These are phyloP conservation scores for Didymella keratinophila DNA, from an alignment of 2,329 filamentous ascomycete genomes.

Conservation along the genomic window DNA sequence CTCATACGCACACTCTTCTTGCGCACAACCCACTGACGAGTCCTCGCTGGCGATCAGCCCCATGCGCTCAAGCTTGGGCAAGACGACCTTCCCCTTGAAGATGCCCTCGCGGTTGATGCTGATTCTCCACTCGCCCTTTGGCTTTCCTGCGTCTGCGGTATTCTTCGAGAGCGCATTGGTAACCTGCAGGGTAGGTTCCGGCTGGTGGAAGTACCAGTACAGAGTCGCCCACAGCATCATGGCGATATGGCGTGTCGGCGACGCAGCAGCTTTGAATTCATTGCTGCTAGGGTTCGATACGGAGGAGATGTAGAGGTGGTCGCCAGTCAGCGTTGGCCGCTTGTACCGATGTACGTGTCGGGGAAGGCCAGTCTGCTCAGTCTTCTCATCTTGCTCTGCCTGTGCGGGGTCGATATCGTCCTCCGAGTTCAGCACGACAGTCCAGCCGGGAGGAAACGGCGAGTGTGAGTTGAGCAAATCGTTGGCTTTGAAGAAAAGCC, in stretches of 20 bases:
- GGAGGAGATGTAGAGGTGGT: slow-evolving; percentile 89
- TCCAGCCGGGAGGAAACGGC: slow-evolving; percentile 87
- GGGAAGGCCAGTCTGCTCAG: slow-evolving; percentile 38
- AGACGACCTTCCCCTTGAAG: slow-evolving; percentile 79
- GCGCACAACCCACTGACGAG: slow-evolving; percentile 73
- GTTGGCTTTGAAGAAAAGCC: slow-evolving; percentile 85
- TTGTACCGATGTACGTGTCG: slow-evolving; percentile 70
- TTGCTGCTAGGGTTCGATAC: slow-evolving; percentile 82
- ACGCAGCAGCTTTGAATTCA: slow-evolving; percentile 81
- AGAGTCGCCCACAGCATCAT: slow-evolving; percentile 97
- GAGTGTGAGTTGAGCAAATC: slow-evolving; percentile 71
- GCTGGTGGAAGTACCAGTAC: slow-evolving; percentile 97
- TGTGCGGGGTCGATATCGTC: slow-evolving; percentile 48
- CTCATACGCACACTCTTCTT: slow-evolving; percentile 67
- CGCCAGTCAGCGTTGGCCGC: slow-evolving; percentile 76
- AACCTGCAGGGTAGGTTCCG: slow-evolving; percentile 71
- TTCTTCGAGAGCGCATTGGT: slow-evolving; percentile 68
- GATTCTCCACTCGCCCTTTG: slow-evolving; percentile 86
- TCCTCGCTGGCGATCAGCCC: slow-evolving; percentile 80
- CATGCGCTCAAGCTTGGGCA: slow-evolving; percentile 94
- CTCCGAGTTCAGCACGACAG: slow-evolving; percentile 81
- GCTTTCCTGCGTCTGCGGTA: slow-evolving; percentile 73
- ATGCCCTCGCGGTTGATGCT: slow-evolving; percentile 88
- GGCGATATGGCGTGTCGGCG: slow-evolving; percentile 86
- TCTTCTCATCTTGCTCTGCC: slow-evolving; percentile 42